Conservation (phyloP, 78 protist species). For the Dictyostelium capitatum region DNA sequence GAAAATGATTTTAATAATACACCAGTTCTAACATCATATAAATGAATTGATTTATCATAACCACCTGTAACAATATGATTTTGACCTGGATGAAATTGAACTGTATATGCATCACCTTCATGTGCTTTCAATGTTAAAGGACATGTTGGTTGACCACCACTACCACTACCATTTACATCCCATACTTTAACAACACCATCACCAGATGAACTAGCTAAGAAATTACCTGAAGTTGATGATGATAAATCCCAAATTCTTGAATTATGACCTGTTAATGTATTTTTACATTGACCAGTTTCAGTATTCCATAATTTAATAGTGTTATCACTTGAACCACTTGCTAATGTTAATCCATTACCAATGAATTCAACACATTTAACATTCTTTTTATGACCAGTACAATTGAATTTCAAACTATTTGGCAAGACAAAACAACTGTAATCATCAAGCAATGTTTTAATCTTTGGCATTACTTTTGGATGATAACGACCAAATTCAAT, state of each 20-base stretch:
- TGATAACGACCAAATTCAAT: constrained; percentile 86
- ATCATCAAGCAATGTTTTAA: constrained; percentile 86
- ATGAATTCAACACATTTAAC: constrained; percentile 88
- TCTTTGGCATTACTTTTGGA: constrained; percentile 80
- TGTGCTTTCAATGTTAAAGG: constrained; percentile 59
- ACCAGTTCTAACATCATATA: constrained; percentile 84
- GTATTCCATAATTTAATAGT: constrained; percentile 71
- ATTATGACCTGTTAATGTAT: constrained; percentile 59
- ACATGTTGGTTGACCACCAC: constrained; percentile 13
- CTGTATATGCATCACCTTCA: constrained; percentile 85
- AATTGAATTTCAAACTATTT: constrained; percentile 46
- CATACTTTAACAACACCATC: constrained; percentile 79
- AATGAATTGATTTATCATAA: constrained; percentile 88
- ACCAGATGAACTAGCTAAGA: constrained; percentile 80
- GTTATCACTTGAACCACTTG: constrained; percentile 81
- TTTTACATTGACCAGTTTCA: constrained; percentile 37
- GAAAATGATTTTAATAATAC: constrained; percentile 50
- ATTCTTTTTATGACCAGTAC: constrained; percentile 86
- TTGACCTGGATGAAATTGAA: constrained; percentile 85
- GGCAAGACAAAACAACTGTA: constrained; percentile 87
- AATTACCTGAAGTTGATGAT: constrained; percentile 24
- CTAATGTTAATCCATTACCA: constrained; percentile 78
- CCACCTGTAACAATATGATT: constrained; percentile 87
- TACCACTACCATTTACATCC: constrained; percentile 1
- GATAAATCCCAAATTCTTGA: constrained; percentile 86